These are phyloP conservation scores for Coprinopsis marcescibilis DNA, from an alignment of 768 basidiomycete genomes.

Conservation along the genomic window DNA sequence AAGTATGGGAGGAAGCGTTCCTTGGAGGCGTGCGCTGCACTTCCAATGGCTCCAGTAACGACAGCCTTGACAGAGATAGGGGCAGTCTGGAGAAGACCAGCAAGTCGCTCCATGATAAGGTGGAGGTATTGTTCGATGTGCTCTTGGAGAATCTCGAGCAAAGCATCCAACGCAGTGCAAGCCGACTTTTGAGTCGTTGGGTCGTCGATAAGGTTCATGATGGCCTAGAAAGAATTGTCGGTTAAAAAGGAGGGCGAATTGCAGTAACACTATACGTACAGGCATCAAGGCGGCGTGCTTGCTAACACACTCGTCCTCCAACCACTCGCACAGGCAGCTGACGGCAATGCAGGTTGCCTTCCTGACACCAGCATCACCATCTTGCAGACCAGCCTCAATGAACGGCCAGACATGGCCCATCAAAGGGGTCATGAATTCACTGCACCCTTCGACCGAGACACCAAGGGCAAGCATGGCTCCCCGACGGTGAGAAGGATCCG, in stretches of 20 bases:
- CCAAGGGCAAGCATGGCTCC: conserved; percentile 94
- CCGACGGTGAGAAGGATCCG: conserved; percentile 75
- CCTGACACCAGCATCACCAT: conserved; percentile 78
- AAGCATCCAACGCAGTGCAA: conserved; percentile 94
- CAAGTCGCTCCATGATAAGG: conserved; percentile 92
- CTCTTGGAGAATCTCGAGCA: conserved; percentile 91
- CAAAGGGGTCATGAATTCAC: conserved; percentile 93
- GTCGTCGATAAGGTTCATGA: conserved; percentile 89
- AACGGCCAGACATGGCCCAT: conserved; percentile 92
- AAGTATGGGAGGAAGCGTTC: conserved; percentile 91
- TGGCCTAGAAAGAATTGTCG: conserved; percentile 43
- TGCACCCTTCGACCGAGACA: conserved; percentile 94
- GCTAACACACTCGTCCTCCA: conserved; percentile 85
- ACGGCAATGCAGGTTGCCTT: conserved; percentile 96
- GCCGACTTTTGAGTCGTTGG: conserved; percentile 82
- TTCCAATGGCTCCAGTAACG: conserved; percentile 96
- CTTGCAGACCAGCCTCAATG: conserved; percentile 82
- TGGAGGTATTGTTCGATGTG: conserved; percentile 87
- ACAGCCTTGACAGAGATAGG: conserved; percentile 87
- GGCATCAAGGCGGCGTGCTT: conserved; percentile 85
- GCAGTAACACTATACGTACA: conserved; percentile 48
- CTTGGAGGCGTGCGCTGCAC: conserved; percentile 94
- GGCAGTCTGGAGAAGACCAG: conserved; percentile 78
- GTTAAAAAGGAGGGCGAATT: background rate
- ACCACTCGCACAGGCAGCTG: conserved; percentile 95